phyloP scores from a whole-genome alignment of 129 eudicot species.

The Smallanthus sonchifolius region DNA sequence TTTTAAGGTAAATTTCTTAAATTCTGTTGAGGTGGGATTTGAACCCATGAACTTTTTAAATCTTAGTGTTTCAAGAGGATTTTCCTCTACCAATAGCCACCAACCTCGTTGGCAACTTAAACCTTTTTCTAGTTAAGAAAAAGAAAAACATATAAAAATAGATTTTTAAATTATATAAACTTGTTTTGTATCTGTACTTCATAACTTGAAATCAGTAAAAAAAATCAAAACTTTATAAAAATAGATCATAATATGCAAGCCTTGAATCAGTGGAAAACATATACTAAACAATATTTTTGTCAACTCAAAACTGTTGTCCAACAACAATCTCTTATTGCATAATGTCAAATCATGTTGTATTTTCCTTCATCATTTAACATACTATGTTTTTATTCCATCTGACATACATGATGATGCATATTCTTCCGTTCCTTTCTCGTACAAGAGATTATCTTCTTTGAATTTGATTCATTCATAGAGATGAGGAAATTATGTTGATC shows the following conservation, averaged over 20 bases:
- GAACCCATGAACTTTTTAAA: too few species aligned
- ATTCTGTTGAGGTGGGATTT: too few species aligned
- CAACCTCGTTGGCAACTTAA: too few species aligned
- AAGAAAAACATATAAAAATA: too few species aligned
- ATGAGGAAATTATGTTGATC: slow-evolving; percentile 3
- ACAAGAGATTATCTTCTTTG: slow-evolving; percentile 11
- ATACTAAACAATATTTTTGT: not conserved
- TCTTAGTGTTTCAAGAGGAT: too few species aligned
- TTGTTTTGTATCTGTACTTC: not conserved
- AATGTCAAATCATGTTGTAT: not conserved
- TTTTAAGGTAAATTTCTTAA: too few species aligned
- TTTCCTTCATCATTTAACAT: not conserved
- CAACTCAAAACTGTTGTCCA: not conserved
- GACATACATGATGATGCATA: not conserved
- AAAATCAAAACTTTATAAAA: not conserved
- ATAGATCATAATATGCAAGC: not conserved
- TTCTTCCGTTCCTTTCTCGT: not conserved
- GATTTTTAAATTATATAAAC: not conserved
- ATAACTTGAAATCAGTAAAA: not conserved
- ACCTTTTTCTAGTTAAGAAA: not conserved
- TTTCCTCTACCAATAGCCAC: too few species aligned
- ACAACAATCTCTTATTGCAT: not conserved
- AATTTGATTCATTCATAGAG: slow-evolving; percentile 1
- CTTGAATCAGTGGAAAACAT: not conserved
- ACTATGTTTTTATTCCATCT: not conserved